Percentiles rank a stretch among this genome's conserved stretches.
Conservation (phyloP, 2,329 filamentous ascomycete genomes). For the Herpotrichia juniperi region DNA sequence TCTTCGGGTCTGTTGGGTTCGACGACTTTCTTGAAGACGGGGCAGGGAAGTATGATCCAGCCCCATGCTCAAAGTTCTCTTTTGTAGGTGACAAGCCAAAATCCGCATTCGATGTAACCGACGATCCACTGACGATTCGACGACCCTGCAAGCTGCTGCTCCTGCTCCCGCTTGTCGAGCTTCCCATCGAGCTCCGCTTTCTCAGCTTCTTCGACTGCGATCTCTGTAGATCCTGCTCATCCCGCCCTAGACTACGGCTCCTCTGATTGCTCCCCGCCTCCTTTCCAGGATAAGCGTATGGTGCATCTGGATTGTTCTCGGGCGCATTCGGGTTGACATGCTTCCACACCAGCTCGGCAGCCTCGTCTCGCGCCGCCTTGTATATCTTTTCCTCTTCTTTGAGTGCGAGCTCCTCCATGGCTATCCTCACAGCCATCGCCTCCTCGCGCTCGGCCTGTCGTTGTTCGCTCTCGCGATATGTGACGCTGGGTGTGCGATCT, state of each 20-base stretch:
- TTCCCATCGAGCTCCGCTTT: conserved; percentile 46
- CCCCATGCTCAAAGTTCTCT: conserved; percentile 14
- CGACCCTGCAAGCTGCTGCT: conserved; percentile 48
- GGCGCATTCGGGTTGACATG: conserved; percentile 73
- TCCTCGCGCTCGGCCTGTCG: conserved; percentile 85
- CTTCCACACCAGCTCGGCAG: conserved; percentile 78
- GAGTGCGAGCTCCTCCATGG: conserved; percentile 75
- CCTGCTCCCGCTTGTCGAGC: conserved; percentile 33
- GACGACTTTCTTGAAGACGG: conserved; percentile 41
- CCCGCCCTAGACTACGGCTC: conserved; percentile 48
- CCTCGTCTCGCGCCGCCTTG: conserved; percentile 75
- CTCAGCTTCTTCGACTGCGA: conserved; percentile 36
- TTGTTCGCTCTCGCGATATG: conserved; percentile 75
- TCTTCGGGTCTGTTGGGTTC: conserved; percentile 34
- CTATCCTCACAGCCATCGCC: conserved; percentile 70
- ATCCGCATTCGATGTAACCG: conserved; percentile 22
- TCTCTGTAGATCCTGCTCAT: conserved; percentile 39
- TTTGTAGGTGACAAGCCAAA: conserved; percentile 30
- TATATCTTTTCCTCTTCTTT: conserved; percentile 70
- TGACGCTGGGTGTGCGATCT: conserved; percentile 62
- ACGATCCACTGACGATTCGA: conserved; percentile 39
- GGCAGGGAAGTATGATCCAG: conserved; percentile 31
- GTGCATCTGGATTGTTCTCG: conserved; percentile 59
- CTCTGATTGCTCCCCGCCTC: conserved; percentile 73
- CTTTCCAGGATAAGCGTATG: conserved; percentile 65